Evolutionary conservation across 2,329 filamentous ascomycete species (phyloP), one percentile per base, ranked within the genome.

Genomic region (Nemania sp.): DNA sequence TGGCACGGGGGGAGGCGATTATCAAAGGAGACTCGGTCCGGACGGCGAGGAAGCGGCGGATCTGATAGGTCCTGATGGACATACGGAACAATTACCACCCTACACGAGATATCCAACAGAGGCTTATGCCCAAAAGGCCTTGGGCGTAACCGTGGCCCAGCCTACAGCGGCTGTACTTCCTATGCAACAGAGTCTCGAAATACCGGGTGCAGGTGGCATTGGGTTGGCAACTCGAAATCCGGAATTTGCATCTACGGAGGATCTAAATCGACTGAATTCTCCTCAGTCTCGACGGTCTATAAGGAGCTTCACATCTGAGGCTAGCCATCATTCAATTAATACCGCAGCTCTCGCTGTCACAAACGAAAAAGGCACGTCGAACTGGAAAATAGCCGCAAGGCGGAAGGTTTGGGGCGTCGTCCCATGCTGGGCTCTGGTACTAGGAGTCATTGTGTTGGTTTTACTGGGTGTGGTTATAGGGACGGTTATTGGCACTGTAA

Each of bases 31-130:
- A 59, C 80, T 93, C 59, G 92, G 92, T 0, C 91, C 93, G 0
- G 92, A 94, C 64, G 93, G 93, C 60, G 93, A 97, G 80, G 94
- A 97, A 73, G 84, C 88, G n/a, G 93, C 91, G 54, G 94, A 94
- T 77, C 88, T 98, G 62, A 91, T 98, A 59, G 94, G 94, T 1
- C 92, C 92, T 0, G 89, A 97, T 75, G 94, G 94, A 0, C 94
- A 98, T 77, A 91, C 92, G 1, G 95, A 98, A 79, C 93, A 97
- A 78, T 83, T 98, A 20, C 95, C 95, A 13, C 95, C 95, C 0
- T 98, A 98, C 77, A 93, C 93, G 15, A 87, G 93, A 78, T 98
- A 97, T 79, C 93, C 94, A 2, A 92, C 97, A 60, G 91, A 93
- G 64, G 83, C 83, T 0, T 90, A 81, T 79, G 86, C 77, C 77